phyloP scores from a whole-genome alignment of 371 early-diverging fungal genomes.

The Rhizopus stolonifer region DNA sequence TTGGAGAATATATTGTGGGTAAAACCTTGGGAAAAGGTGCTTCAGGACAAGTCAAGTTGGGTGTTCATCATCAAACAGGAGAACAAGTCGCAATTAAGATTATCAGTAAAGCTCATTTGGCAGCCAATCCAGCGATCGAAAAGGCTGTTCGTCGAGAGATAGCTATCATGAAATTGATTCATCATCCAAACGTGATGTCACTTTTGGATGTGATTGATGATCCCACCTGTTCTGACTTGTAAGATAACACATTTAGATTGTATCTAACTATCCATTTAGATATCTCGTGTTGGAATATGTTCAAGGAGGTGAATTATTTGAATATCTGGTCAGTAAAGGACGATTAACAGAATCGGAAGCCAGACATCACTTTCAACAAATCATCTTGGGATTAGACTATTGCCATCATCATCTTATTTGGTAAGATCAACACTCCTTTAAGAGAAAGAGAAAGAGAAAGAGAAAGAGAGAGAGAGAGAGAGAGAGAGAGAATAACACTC shows the following conservation, averaged over 20 bases:
- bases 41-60: slow-evolving; percentile 51
- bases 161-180: slow-evolving; percentile 71
- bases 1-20: slow-evolving; percentile 52
- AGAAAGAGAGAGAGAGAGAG: too few relatives aligned
- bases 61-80: slow-evolving; percentile 42
- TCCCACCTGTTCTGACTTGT: slow-evolving; percentile 64
- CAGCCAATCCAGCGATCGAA: slow-evolving; percentile 60
- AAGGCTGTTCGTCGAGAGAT: slow-evolving; percentile 71
- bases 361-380: slow-evolving; percentile 92
- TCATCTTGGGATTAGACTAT: slow-evolving; percentile 91
- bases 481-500: too few relatives aligned
- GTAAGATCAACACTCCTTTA: too few relatives aligned
- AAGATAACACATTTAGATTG: too few relatives aligned
- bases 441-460: too few relatives aligned
- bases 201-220: slow-evolving; percentile 76
- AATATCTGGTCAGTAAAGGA: slow-evolving; percentile 88
- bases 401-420: slow-evolving; percentile 92
- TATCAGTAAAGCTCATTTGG: slow-evolving; percentile 48
- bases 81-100: slow-evolving; percentile 54
- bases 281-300: slow-evolving; percentile 96
- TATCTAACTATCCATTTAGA: too few relatives aligned
- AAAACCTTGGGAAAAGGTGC: slow-evolving; percentile 55
- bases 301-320: slow-evolving; percentile 96
- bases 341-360: slow-evolving; percentile 87
- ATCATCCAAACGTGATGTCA: slow-evolving; percentile 70